Percentiles rank a stretch among this genome's conserved stretches.
Evolutionary conservation across 2,329 filamentous ascomycete genomes (phyloP).

Genomic region (Neonectria faginata): DNA sequence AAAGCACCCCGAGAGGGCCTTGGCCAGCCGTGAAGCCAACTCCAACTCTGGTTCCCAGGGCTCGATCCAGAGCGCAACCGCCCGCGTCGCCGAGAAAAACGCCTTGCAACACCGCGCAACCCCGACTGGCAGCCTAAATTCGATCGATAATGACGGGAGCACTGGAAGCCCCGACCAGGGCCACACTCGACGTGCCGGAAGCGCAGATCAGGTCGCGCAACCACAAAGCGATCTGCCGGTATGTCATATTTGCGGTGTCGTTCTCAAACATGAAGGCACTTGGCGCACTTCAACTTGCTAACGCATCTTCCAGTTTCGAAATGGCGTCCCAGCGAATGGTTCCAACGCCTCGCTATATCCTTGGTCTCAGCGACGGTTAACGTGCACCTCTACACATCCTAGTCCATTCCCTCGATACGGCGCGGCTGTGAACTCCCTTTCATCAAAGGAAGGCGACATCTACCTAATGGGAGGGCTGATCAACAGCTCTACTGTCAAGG

Average conservation of each 20-base stretch:
- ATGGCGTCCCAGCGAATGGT: conserved; percentile 61
- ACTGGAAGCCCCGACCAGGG: conserved; percentile 74
- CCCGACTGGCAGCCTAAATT: conserved; percentile 82
- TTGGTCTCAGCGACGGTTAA: conserved; percentile 91
- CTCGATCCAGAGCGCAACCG: conserved; percentile 61
- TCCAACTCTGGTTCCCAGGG: conserved; percentile 59
- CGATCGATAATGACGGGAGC: conserved; percentile 69
- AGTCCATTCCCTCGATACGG: conserved; percentile 97
- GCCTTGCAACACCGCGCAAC: conserved; percentile 69
- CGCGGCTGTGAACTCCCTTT: conserved; percentile 90
- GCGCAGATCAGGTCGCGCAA: conserved; percentile 61
- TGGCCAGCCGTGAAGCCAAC: conserved; percentile 66
- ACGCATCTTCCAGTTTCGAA: conserved; percentile 61
- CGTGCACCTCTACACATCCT: conserved; percentile 82
- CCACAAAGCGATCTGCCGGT: conserved; percentile 55
- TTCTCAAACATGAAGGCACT: neutral
- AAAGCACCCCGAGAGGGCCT: conserved; percentile 75
- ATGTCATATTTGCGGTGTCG: conserved; percentile 43
- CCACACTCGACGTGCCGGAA: conserved; percentile 66
- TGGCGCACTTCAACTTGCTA: conserved; percentile 23
- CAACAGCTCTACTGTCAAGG: conserved; percentile 94
- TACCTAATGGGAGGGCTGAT: conserved; percentile 98
- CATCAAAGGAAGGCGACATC: conserved; percentile 96
- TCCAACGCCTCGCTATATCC: conserved; percentile 89
- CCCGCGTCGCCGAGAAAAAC: conserved; percentile 64